A percentile compares a stretch with the other conserved stretches of the same genome.
These are phyloP conservation scores for Senna siamea DNA, from an alignment of 306 rosid species.

Conservation along the genomic window DNA sequence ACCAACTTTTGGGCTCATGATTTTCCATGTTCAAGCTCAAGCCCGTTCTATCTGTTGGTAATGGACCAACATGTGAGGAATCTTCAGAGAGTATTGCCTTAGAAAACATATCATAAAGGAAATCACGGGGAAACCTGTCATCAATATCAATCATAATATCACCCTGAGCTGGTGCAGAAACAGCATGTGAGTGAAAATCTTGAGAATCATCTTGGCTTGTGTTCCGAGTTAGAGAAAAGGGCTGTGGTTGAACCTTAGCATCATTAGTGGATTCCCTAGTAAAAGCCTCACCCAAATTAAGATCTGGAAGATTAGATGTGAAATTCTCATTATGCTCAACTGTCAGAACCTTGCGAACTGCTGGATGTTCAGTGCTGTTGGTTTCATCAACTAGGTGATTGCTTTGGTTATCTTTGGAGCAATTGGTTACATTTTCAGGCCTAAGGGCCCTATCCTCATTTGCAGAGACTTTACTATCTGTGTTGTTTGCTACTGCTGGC, in stretches of 20 bases:
- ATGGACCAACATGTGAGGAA: slow-evolving; percentile 52
- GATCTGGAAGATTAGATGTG: no score
- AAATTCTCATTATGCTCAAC: no score
- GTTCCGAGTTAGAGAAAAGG: slow-evolving; percentile 46
- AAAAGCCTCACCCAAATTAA: no score
- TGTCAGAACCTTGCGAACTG: no score
- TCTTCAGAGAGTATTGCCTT: slow-evolving; percentile 76
- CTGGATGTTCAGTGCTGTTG: slow-evolving; percentile 44
- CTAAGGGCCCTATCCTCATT: slow-evolving; percentile 47
- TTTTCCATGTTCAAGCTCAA: slow-evolving; percentile 80
- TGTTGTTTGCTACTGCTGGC: slow-evolving; percentile 37
- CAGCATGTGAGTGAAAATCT: slow-evolving; percentile 45
- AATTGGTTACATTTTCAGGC: slow-evolving; percentile 44
- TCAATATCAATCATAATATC: slow-evolving; percentile 83
- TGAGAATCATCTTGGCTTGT: slow-evolving; percentile 47
- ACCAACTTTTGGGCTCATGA: slow-evolving; percentile 82
- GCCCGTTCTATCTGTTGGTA: slow-evolving; percentile 80
- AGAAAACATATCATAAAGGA: slow-evolving; percentile 87
- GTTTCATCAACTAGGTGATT: slow-evolving; percentile 46
- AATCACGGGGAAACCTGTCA: slow-evolving; percentile 86
- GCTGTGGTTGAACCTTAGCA: slow-evolving; percentile 39
- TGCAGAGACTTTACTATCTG: slow-evolving; percentile 44
- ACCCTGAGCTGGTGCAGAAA: slow-evolving; percentile 60
- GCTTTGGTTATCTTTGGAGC: slow-evolving; percentile 41
- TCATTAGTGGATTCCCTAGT: slow-evolving; percentile 40